Evolutionary conservation across 2,329 filamentous ascomycete species (phyloP).

Genomic region (Exophiala sp.): DNA sequence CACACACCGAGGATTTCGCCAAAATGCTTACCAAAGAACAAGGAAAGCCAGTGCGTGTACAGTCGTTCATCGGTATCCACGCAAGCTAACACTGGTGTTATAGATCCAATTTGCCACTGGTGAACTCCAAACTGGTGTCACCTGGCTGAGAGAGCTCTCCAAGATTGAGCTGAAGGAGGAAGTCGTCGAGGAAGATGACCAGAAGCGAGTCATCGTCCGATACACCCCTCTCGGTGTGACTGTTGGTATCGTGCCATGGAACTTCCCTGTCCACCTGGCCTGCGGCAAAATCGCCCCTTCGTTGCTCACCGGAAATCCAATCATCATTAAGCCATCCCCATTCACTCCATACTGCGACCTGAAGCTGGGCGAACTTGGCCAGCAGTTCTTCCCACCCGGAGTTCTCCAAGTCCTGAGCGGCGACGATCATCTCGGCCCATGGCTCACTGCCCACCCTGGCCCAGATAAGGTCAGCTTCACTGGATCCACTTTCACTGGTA

Average conservation of each 20-base stretch:
- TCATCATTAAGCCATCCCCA: conserved; percentile 58
- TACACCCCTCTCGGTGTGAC: conserved; percentile 41
- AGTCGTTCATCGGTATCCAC: neutral
- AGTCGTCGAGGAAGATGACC: conserved; percentile 23
- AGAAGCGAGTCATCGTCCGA: conserved; percentile 30
- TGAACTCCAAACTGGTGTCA: conserved; percentile 20
- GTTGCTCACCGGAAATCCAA: conserved; percentile 51
- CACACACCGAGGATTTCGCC: conserved; percentile 35
- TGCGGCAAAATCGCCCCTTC: conserved; percentile 51
- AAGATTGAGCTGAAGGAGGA: conserved; percentile 25
- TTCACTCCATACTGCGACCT: conserved; percentile 50
- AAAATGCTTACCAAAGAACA: conserved; percentile 43
- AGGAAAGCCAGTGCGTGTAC: conserved; percentile 35
- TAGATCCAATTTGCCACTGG: conserved; percentile 25
- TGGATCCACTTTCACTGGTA: conserved; percentile 58
- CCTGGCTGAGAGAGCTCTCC: conserved; percentile 21
- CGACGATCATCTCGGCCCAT: conserved; percentile 58
- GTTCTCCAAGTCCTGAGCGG: conserved; percentile 61
- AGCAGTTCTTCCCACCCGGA: conserved; percentile 58
- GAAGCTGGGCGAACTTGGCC: conserved; percentile 59
- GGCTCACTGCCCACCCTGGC: conserved; percentile 57
- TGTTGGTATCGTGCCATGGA: conserved; percentile 60
- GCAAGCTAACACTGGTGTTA: neutral
- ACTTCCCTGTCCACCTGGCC: conserved; percentile 45
- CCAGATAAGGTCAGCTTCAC: conserved; percentile 64